Conservation (phyloP, 345 rosid genomes). For the Pistacia atlantica region DNA sequence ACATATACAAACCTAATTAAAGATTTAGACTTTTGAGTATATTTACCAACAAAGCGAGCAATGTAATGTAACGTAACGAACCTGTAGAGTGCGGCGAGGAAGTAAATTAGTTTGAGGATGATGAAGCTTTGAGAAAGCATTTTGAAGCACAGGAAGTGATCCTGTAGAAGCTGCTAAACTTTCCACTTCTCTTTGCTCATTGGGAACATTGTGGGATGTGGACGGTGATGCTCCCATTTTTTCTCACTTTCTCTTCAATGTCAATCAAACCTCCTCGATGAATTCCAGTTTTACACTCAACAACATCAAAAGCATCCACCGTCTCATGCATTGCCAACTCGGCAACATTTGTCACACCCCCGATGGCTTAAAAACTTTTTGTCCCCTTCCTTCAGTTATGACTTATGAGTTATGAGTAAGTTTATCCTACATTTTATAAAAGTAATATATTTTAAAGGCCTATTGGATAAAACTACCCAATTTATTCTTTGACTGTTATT, state of each 20-base stretch:
- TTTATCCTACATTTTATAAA: no score
- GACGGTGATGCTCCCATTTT: conserved; percentile 86
- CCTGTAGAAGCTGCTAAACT: conserved; percentile 71
- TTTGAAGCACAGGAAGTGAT: conserved; percentile 66
- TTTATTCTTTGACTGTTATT: no score
- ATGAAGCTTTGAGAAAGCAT: conserved; percentile 59
- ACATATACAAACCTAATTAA: not conserved
- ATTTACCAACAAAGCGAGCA: not conserved
- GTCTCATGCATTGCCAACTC: no score
- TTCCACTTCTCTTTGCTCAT: conserved; percentile 67
- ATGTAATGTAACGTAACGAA: conserved; percentile 4
- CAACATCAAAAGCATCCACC: no score
- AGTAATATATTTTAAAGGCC: no score
- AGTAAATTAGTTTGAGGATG: conserved; percentile 57
- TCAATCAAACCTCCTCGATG: not conserved
- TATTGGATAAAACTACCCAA: no score
- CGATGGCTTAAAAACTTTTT: no score
- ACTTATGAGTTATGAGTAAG: no score
- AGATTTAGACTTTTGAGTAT: not conserved
- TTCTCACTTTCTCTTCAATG: not conserved
- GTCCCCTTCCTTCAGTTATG: no score
- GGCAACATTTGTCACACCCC: no score
- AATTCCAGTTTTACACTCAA: no score
- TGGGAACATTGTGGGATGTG: conserved; percentile 37
- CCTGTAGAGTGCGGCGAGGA: conserved; percentile 65